Percentiles rank a stretch among this genome's conserved stretches.
phyloP scores from a whole-genome alignment of 2,329 filamentous ascomycete species.

The Tothia fuscella region DNA sequence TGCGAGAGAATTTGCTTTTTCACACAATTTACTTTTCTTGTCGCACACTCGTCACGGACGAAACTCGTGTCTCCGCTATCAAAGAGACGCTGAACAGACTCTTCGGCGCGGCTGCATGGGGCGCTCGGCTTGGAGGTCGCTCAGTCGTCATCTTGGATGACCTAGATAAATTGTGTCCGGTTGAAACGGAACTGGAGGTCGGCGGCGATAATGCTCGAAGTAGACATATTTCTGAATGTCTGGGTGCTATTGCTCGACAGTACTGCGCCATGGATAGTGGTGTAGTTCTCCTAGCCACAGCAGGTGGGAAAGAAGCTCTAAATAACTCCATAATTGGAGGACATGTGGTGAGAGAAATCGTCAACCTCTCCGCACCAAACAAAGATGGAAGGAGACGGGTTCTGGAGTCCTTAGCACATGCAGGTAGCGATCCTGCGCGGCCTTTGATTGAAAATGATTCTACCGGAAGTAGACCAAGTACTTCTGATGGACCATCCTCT shows the following conservation, averaged over 20 bases:
- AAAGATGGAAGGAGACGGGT: slow-evolving; percentile 81
- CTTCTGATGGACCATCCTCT: slow-evolving; percentile 16
- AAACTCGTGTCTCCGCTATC: slow-evolving; percentile 77
- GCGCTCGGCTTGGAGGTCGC: slow-evolving; percentile 71
- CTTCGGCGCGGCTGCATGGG: slow-evolving; percentile 87
- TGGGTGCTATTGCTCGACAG: slow-evolving; percentile 71
- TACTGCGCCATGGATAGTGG: slow-evolving; percentile 70
- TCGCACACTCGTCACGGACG: slow-evolving; percentile 76
- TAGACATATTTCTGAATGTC: slow-evolving; percentile 79
- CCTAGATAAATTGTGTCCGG: slow-evolving; percentile 81
- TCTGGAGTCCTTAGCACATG: slow-evolving; percentile 62
- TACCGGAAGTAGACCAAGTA: slow-evolving; percentile 23
- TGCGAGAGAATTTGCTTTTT: slow-evolving; percentile 63
- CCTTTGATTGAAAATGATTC: slow-evolving; percentile 17
- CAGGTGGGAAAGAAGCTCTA: slow-evolving; percentile 82
- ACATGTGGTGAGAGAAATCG: slow-evolving; percentile 83
- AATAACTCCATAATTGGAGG: slow-evolving; percentile 85
- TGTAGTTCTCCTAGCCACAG: slow-evolving; percentile 79
- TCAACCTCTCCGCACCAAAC: slow-evolving; percentile 79
- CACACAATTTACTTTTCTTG: slow-evolving; percentile 81
- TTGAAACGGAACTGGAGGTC: slow-evolving; percentile 87
- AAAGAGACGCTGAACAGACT: slow-evolving; percentile 76
- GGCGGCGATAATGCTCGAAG: slow-evolving; percentile 89
- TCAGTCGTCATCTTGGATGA: slow-evolving; percentile 85
- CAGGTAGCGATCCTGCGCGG: slow-evolving; percentile 9